Evolutionary conservation across 306 rosid genomes (phyloP).

Genomic region (Castanea crenata): DNA sequence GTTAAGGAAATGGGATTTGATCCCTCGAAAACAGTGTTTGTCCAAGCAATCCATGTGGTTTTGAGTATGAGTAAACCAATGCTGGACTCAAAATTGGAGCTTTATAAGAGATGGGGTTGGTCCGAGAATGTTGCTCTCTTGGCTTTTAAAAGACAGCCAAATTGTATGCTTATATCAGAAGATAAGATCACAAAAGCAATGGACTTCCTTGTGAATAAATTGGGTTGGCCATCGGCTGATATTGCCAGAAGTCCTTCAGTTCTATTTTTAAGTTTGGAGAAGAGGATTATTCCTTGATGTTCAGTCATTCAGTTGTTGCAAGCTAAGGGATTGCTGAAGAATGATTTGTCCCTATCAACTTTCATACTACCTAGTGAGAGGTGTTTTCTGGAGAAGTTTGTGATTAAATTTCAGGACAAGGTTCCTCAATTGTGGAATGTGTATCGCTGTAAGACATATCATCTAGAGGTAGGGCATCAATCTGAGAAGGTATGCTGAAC

Average conservation of each 20-base stretch:
- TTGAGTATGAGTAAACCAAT: background rate
- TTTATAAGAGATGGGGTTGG: conserved; percentile 34
- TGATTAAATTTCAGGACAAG: conserved; percentile 17
- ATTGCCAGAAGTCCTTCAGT: conserved; percentile 4
- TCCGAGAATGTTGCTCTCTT: conserved; percentile 8
- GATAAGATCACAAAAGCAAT: conserved; percentile 19
- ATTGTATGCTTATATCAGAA: conserved; percentile 18
- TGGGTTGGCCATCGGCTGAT: conserved; percentile 6
- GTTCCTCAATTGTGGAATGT: conserved; percentile 24
- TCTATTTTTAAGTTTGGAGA: conserved; percentile 25
- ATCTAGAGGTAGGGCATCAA: background rate
- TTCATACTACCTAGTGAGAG: background rate
- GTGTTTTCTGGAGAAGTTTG: conserved; percentile 18
- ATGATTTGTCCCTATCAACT: background rate
- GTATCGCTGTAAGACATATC: conserved; percentile 16
- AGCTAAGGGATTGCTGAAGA: conserved; percentile 21
- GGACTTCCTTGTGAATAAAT: conserved; percentile 24
- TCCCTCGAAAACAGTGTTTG: conserved; percentile 2
- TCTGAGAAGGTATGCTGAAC: background rate
- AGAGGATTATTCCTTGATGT: conserved; percentile 27
- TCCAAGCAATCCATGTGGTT: conserved; percentile 9
- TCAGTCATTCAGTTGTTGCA: conserved; percentile 22
- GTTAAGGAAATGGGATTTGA: conserved; percentile 23
- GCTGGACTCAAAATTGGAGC: conserved; percentile 11
- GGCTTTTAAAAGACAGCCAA: conserved; percentile 21